Percentiles rank a stretch among this genome's conserved stretches.
Evolutionary conservation across 805 yeast genomes (phyloP).

Genomic region (Clavispora phyllophila): DNA sequence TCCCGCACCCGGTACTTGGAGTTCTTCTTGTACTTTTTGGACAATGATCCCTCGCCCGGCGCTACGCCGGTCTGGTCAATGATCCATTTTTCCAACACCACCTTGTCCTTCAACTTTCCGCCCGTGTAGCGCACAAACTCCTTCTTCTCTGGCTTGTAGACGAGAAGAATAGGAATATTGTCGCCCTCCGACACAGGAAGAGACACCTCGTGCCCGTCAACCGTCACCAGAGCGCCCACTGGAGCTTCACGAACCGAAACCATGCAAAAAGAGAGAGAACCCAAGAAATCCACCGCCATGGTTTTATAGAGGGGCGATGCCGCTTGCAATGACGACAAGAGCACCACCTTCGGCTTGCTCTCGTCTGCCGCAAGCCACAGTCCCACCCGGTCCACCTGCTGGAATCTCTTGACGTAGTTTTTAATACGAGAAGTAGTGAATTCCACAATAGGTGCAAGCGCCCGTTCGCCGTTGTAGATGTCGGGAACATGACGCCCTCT

Average conservation of each 20-base stretch:
- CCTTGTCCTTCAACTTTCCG: slow-evolving; percentile 25
- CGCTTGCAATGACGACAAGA: slow-evolving; percentile 47
- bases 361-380: slow-evolving; percentile 24
- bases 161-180: slow-evolving; percentile 24
- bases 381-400: slow-evolving; percentile 20
- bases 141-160: slow-evolving; percentile 16
- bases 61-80: slow-evolving; percentile 23
- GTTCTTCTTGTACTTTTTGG: slow-evolving; percentile 28
- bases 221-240: slow-evolving; percentile 4
- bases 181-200: slow-evolving; percentile 17
- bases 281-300: slow-evolving; percentile 66
- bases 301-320: slow-evolving; percentile 56
- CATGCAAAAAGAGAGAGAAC: slow-evolving; percentile 44
- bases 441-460: slow-evolving; percentile 47
- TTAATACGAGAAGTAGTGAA: slow-evolving; percentile 55
- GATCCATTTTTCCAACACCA: slow-evolving; percentile 29
- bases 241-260: slow-evolving; percentile 18
- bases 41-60: slow-evolving; percentile 36
- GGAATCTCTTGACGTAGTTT: slow-evolving; percentile 56
- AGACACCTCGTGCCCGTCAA: slow-evolving; percentile 18
- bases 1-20: slow-evolving; percentile 23
- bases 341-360: slow-evolving; percentile 40
- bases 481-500: slow-evolving; percentile 45
- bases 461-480: slow-evolving; percentile 57
- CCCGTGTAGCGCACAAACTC: slow-evolving; percentile 20